These are phyloP conservation scores for Arthroderma sp. DNA, from an alignment of 2,329 filamentous ascomycete species.

Conservation along the genomic window DNA sequence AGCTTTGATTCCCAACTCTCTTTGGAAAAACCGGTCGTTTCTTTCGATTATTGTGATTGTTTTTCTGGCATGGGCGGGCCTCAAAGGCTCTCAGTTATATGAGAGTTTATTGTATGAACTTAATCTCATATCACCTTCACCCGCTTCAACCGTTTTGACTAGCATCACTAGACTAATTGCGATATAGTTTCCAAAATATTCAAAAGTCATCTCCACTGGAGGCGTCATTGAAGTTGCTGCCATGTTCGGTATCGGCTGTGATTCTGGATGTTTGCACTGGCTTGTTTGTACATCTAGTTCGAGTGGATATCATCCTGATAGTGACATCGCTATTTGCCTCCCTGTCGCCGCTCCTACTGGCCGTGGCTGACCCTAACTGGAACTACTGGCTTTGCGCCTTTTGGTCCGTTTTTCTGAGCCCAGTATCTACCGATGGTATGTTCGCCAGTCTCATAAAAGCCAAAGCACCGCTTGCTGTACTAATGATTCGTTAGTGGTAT, in stretches of 20 bases:
- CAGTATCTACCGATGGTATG: conserved; percentile 10
- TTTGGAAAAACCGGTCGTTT: conserved; percentile 48
- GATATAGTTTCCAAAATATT: conserved; percentile 36
- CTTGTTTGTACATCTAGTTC: conserved; percentile 7
- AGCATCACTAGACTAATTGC: too few species aligned
- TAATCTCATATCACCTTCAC: background rate
- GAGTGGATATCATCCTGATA: conserved; percentile 6
- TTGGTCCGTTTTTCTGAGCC: conserved; percentile 8
- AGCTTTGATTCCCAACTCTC: conserved; percentile 48
- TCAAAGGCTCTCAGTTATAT: conserved; percentile 37
- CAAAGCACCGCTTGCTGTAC: conserved; percentile 2
- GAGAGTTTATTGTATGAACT: conserved; percentile 26
- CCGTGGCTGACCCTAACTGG: conserved; percentile 6
- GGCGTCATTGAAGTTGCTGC: conserved; percentile 35
- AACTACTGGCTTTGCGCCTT: conserved; percentile 11
- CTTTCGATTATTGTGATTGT: conserved; percentile 42
- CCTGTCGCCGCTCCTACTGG: conserved; percentile 9
- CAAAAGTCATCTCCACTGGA: conserved; percentile 34
- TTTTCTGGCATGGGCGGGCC: conserved; percentile 33
- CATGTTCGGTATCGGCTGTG: conserved; percentile 30
- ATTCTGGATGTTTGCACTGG: conserved; percentile 8
- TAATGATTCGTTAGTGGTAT: conserved; percentile 26
- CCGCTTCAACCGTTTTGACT: background rate
- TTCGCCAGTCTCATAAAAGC: background rate
- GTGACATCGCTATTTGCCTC: conserved; percentile 6